phyloP scores from a whole-genome alignment of 1,139 yeast genomes.

The Hansenula sp. region DNA sequence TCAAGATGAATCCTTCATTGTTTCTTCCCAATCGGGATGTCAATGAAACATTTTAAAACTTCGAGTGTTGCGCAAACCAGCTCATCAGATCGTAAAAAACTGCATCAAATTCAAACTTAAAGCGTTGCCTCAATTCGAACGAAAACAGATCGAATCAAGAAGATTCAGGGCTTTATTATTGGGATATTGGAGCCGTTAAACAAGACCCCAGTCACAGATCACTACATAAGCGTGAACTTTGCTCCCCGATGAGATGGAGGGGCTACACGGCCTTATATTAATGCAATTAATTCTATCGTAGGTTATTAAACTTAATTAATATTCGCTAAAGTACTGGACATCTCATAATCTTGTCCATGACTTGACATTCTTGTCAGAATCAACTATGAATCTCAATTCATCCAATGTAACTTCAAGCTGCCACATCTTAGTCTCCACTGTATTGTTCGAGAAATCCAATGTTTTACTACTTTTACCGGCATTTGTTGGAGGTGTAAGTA shows the following conservation, averaged over 20 bases:
- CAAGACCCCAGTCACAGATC: too few species aligned
- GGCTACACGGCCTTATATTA: too few species aligned
- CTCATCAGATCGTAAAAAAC: not conserved
- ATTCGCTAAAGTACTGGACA: not conserved
- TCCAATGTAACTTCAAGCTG: slow-evolving; percentile 43
- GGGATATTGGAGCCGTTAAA: too few species aligned
- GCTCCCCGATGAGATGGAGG: too few species aligned
- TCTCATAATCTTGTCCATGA: slow-evolving; percentile 23
- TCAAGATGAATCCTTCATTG: slow-evolving; percentile 7
- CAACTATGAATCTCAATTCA: slow-evolving; percentile 35
- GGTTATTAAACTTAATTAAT: too few species aligned
- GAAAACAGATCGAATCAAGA: too few species aligned
- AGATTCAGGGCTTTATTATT: too few species aligned
- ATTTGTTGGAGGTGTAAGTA: slow-evolving; percentile 17
- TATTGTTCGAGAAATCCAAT: slow-evolving; percentile 30
- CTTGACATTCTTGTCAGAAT: slow-evolving; percentile 30
- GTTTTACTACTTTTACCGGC: slow-evolving; percentile 1
- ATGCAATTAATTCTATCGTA: too few species aligned
- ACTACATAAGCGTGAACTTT: too few species aligned
- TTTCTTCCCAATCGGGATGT: slow-evolving; percentile 14
- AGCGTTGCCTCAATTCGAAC: not conserved
- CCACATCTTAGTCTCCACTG: slow-evolving; percentile 39
- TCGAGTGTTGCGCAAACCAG: not conserved
- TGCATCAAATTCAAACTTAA: too few species aligned
- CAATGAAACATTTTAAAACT: slow-evolving; percentile 5